Percentiles rank a stretch among this genome's conserved stretches.
Conservation (phyloP, 2,329 filamentous ascomycete genomes). For the Grosmannia clavigera region DNA sequence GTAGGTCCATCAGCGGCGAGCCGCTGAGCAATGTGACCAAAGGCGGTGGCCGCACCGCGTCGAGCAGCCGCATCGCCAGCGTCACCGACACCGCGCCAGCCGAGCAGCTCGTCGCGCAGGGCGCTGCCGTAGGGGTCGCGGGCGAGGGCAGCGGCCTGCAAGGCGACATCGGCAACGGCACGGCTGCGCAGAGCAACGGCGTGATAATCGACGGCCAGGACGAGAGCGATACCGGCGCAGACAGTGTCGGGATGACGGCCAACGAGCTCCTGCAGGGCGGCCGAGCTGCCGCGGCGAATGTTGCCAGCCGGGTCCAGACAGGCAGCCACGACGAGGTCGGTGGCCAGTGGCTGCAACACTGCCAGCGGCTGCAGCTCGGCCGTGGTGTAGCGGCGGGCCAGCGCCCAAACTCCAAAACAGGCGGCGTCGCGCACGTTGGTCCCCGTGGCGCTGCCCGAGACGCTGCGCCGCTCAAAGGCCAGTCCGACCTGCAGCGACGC, state of each 20-base stretch:
- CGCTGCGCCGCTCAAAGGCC: conserved; percentile 76
- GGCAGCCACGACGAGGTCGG: conserved; percentile 67
- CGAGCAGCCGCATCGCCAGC: conserved; percentile 60
- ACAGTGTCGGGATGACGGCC: conserved; percentile 85
- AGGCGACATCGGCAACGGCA: conserved; percentile 67
- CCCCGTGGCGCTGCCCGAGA: conserved; percentile 74
- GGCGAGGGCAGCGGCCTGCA: conserved; percentile 54
- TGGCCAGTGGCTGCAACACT: conserved; percentile 43
- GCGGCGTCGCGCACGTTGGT: conserved; percentile 89
- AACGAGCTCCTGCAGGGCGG: conserved; percentile 85
- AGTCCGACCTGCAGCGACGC: conserved; percentile 67
- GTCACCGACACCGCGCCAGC: conserved; percentile 83
- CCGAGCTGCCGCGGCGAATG: conserved; percentile 82
- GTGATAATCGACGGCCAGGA: conserved; percentile 88
- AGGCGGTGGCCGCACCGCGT: conserved; percentile 55
- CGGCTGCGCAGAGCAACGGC: conserved; percentile 76
- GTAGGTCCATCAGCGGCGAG: conserved; percentile 5
- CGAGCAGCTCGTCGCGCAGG: conserved; percentile 57
- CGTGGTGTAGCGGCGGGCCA: conserved; percentile 78
- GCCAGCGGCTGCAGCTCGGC: conserved; percentile 57
- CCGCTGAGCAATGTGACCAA: conserved; percentile 44
- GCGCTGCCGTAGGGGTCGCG: conserved; percentile 52
- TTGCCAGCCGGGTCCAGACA: conserved; percentile 87
- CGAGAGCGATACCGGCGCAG: conserved; percentile 66
- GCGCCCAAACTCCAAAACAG: conserved; percentile 90